phyloP scores from a whole-genome alignment of 2,329 filamentous ascomycete species.

The Colletotrichum higginsianum region DNA sequence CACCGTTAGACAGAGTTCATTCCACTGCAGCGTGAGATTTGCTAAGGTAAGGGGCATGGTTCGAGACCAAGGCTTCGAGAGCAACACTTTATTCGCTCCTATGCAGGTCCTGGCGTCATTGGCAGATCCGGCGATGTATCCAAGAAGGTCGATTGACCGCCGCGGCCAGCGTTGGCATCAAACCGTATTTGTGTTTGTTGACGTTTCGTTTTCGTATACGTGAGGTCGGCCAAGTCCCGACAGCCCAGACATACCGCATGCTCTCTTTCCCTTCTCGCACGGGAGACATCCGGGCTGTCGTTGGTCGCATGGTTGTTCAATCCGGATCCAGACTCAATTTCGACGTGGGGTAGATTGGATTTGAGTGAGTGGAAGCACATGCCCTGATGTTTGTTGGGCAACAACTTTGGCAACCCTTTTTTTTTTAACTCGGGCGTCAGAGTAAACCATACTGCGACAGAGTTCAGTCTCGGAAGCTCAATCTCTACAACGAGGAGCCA shows the following conservation, averaged over 20 bases:
- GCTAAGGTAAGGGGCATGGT: too few species aligned
- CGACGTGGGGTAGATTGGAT: not conserved
- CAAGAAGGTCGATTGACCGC: not conserved
- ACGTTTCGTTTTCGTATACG: conserved; percentile 48
- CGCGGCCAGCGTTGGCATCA: not conserved
- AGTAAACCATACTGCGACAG: conserved; percentile 44
- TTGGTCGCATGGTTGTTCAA: conserved; percentile 46
- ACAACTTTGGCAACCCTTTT: conserved; percentile 48
- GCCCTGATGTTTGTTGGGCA: conserved; percentile 48
- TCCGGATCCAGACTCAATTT: not conserved
- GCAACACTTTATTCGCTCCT: not conserved
- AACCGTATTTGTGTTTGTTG: conserved; percentile 42
- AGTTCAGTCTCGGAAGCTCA: not conserved
- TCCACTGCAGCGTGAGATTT: too few species aligned
- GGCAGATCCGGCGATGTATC: not conserved
- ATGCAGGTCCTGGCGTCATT: not conserved
- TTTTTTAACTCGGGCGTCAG: conserved; percentile 44
- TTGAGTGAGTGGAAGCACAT: conserved; percentile 2
- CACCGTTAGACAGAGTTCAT: not conserved
- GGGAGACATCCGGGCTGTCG: conserved; percentile 45
- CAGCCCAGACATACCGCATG: conserved; percentile 46
- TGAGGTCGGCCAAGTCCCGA: conserved; percentile 44
- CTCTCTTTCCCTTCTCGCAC: conserved; percentile 45
- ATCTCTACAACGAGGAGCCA: too few species aligned
- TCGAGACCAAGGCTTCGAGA: too few species aligned